Evolutionary conservation across 495 filamentous ascomycete species (phyloP).

Genomic region (Darksidea phi): DNA sequence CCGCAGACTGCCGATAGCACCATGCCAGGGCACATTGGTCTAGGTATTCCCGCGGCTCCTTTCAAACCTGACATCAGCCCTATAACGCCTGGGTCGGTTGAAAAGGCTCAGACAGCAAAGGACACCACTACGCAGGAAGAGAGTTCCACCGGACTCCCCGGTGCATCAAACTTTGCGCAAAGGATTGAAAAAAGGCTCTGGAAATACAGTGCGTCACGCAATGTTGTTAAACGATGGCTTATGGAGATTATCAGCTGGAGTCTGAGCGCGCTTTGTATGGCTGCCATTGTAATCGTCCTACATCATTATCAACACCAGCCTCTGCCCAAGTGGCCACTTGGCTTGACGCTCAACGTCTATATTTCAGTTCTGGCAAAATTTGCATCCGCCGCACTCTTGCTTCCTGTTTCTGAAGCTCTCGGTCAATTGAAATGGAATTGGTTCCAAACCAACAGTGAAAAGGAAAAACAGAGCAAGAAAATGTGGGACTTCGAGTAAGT

Average conservation of each 20-base stretch:
- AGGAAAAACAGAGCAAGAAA: constrained; percentile 12
- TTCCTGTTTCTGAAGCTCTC: constrained; percentile 21
- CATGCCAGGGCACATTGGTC: constrained; percentile 9
- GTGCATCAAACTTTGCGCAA: constrained; percentile 18
- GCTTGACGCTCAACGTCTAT: constrained; percentile 12
- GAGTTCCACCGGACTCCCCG: constrained; percentile 3
- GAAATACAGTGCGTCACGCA: constrained; percentile 21
- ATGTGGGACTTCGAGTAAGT: constrained; percentile 22
- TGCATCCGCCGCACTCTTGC: constrained; percentile 11
- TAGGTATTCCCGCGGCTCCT: constrained; percentile 8
- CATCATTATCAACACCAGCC: constrained; percentile 6
- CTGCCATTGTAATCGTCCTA: constrained; percentile 23
- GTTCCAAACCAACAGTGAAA: constrained; percentile 5
- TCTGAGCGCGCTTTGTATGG: constrained; percentile 26
- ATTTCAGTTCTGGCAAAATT: constrained; percentile 14
- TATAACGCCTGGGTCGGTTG: constrained; percentile 15
- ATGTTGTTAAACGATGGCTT: constrained; percentile 25
- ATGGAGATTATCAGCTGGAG: constrained; percentile 29
- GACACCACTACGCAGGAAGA: constrained; percentile 5
- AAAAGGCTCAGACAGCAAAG: constrained; percentile 4
- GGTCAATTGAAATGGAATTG: constrained; percentile 11
- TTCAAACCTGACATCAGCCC: constrained; percentile 15
- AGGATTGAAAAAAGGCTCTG: constrained; percentile 22
- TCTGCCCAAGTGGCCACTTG: constrained; percentile 14
- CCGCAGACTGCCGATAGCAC: constrained; percentile 4